Conservation (phyloP, 257 asterid species). For the Fraxinus pennsylvanica region DNA sequence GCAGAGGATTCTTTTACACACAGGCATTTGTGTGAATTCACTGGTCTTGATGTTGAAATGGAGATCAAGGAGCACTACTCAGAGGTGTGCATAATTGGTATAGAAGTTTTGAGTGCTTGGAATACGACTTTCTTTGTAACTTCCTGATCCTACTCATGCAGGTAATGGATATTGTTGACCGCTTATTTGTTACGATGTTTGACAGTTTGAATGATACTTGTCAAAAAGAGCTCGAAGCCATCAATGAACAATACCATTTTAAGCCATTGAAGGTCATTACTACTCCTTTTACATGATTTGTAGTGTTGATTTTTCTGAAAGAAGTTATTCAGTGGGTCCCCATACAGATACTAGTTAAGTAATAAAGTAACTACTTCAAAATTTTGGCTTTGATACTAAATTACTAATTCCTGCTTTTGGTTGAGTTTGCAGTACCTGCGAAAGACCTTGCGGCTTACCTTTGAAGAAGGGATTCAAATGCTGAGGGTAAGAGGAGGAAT, state of each 20-base stretch:
- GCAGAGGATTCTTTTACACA: constrained; percentile 93
- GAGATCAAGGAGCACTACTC: constrained; percentile 87
- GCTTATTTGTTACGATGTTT: constrained; percentile 76
- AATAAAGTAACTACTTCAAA: not conserved
- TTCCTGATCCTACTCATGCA: constrained; percentile 33
- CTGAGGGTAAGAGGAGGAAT: constrained; percentile 56
- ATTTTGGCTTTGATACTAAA: not conserved
- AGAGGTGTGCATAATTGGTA: constrained; percentile 50
- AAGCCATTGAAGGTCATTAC: constrained; percentile 69
- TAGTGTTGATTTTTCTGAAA: not conserved
- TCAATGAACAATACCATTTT: constrained; percentile 78
- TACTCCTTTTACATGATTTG: not conserved
- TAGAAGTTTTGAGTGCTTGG: constrained; percentile 10
- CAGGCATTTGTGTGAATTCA: constrained; percentile 90
- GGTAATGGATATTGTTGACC: constrained; percentile 92
- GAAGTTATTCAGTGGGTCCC: not conserved
- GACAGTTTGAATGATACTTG: constrained; percentile 67
- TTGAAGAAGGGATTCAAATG: constrained; percentile 89
- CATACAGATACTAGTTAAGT: constrained; percentile 3
- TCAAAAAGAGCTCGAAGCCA: constrained; percentile 75
- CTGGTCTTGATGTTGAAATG: constrained; percentile 93
- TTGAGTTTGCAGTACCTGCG: constrained; percentile 65
- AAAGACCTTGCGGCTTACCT: constrained; percentile 76
- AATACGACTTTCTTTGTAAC: constrained; percentile 14
- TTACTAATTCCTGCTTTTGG: not conserved